Percentiles rank a stretch among this genome's conserved stretches.
Evolutionary conservation across 2,329 filamentous ascomycete species (phyloP).

Genomic region (Ophiostoma sp.): DNA sequence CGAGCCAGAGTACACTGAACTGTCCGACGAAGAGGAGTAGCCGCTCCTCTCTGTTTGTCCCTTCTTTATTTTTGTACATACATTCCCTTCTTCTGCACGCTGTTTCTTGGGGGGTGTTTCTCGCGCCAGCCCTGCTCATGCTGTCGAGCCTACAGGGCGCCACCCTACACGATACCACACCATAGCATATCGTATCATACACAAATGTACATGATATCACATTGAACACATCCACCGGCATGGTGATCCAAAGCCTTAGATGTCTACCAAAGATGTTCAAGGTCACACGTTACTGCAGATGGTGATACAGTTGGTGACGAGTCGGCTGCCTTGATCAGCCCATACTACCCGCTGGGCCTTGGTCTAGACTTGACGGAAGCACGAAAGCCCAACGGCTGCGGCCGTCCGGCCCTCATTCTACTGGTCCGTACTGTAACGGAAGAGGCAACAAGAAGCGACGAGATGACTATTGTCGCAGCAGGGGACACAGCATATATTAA

Average conservation of each 20-base stretch:
- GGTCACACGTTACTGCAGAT: too few species aligned
- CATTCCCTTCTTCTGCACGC: neutral
- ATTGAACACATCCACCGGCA: too few species aligned
- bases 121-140: neutral
- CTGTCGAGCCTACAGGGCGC: neutral
- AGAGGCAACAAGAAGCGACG: neutral
- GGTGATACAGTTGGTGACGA: neutral
- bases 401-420: too few species aligned
- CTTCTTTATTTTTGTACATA: neutral
- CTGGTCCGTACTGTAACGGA: neutral
- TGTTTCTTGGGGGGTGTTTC: slow-evolving; percentile 10
- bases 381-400: too few species aligned
- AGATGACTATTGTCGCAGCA: neutral
- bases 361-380: too few species aligned
- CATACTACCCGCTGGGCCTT: neutral
- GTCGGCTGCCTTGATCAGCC: neutral
- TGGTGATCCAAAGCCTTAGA: too few species aligned
- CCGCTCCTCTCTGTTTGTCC: too few species aligned
- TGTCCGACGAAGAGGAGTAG: slow-evolving; percentile 12
- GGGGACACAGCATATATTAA: too few species aligned
- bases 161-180: neutral
- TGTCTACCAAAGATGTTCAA: too few species aligned
- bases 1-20: slow-evolving; percentile 11
- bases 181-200: neutral
- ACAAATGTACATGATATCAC: neutral